Percentiles rank a stretch among this genome's conserved stretches.
Conservation (phyloP, 495 filamentous ascomycete genomes). For the Aspergillus conjunctus region DNA sequence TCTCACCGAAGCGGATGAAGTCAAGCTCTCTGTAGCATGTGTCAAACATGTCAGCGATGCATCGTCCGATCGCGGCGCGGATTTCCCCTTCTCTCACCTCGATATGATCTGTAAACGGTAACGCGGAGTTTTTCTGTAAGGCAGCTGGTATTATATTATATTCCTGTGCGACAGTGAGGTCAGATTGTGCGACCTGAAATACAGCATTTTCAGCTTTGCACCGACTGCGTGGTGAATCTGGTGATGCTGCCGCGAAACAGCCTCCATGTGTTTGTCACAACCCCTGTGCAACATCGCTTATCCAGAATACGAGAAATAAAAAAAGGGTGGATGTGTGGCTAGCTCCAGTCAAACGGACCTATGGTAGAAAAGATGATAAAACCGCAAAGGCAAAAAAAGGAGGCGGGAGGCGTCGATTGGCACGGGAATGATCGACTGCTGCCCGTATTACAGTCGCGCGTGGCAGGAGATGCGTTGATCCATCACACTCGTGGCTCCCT, state of each 20-base stretch:
- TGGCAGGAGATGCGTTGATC: slow-evolving; percentile 22
- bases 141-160: too few species aligned
- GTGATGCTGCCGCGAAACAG: slow-evolving; percentile 2
- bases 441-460: slow-evolving; percentile 20
- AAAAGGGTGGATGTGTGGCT: neutral
- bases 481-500: slow-evolving; percentile 6
- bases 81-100: neutral
- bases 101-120: slow-evolving; percentile 8
- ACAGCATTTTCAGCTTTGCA: neutral
- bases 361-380: neutral
- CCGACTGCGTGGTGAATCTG: neutral
- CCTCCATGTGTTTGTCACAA: slow-evolving; percentile 16
- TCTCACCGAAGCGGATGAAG: too few species aligned
- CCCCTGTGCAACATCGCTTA: slow-evolving; percentile 15
- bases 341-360: neutral
- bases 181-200: slow-evolving; percentile 1
- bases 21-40: too few species aligned
- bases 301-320: slow-evolving; percentile 5
- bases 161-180: too few species aligned
- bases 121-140: neutral
- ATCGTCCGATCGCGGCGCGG: neutral
- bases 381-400: slow-evolving; percentile 6
- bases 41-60: neutral
- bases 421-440: slow-evolving; percentile 10
- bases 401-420: slow-evolving; percentile 22